phyloP scores from a whole-genome alignment of 352 stramenopile genomes.

The Phytopythium sindhum region DNA sequence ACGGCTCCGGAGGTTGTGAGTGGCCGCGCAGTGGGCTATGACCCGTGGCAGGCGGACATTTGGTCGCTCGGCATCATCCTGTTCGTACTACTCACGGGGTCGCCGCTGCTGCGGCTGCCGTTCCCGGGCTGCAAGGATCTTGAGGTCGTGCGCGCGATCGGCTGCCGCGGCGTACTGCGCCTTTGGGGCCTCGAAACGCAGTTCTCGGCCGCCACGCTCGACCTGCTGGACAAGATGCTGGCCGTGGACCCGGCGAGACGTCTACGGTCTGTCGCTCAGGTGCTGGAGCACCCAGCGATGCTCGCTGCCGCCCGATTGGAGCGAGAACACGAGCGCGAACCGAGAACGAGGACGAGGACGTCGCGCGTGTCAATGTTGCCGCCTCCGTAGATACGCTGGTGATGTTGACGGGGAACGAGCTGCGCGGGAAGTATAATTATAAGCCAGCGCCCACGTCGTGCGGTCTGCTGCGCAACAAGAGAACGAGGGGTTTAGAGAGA shows the following conservation, averaged over 20 bases:
- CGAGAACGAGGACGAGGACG: background rate
- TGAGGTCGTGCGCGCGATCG: constrained; percentile 35
- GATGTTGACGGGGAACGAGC: background rate
- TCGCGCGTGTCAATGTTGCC: background rate
- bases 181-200: constrained; percentile 41
- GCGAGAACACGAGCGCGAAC: background rate
- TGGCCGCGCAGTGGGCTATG: constrained; percentile 33
- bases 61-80: constrained; percentile 72
- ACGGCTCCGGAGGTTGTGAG: constrained; percentile 48
- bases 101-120: constrained; percentile 39
- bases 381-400: background rate
- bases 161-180: constrained; percentile 37
- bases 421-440: background rate
- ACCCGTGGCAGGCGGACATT: constrained; percentile 53
- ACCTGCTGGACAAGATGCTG: constrained; percentile 41
- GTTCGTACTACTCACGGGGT: constrained; percentile 72
- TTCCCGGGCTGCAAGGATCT: constrained; percentile 42
- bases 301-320: constrained; percentile 25
- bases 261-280: constrained; percentile 23
- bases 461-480: background rate
- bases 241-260: constrained; percentile 29
- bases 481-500: background rate
- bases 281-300: constrained; percentile 42
- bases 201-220: constrained; percentile 36
- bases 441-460: background rate